Evolutionary conservation across 2,329 filamentous ascomycete species (phyloP).

Genomic region (Ophiostoma ips): DNA sequence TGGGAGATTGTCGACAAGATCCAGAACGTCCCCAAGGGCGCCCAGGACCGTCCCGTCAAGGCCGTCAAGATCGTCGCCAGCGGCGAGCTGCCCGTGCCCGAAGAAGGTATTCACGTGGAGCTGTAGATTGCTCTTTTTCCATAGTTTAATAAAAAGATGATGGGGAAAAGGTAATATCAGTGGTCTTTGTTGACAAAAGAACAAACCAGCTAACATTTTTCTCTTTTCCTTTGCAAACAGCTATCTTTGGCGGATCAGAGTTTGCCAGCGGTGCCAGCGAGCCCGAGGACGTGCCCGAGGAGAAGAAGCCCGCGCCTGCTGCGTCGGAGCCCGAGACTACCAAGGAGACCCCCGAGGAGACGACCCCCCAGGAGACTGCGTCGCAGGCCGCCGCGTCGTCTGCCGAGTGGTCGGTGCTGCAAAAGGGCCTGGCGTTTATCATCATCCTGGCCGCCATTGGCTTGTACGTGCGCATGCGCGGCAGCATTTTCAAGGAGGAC

Average conservation of each 20-base stretch:
- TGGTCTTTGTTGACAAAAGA: background rate
- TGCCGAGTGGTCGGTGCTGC: conserved; percentile 27
- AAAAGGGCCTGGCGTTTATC: conserved; percentile 37
- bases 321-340: background rate
- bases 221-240: background rate
- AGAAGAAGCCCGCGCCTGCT: background rate
- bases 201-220: background rate
- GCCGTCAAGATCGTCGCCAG: conserved; percentile 67
- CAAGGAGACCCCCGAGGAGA: no score
- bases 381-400: background rate
- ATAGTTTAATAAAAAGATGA: no score
- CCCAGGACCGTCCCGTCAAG: conserved; percentile 54
- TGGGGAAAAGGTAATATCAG: background rate
- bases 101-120: conserved; percentile 88
- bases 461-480: conserved; percentile 27
- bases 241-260: background rate
- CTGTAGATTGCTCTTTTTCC: conserved; percentile 40
- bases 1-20: conserved; percentile 70
- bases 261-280: background rate
- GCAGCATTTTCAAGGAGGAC: conserved; percentile 17
- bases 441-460: conserved; percentile 33
- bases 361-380: background rate
- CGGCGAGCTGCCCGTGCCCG: conserved; percentile 68
- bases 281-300: background rate
- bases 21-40: conserved; percentile 52